Evolutionary conservation across 768 basidiomycete species (phyloP), one percentile per base, ranked within the genome.

Genomic region (Bullera alba): DNA sequence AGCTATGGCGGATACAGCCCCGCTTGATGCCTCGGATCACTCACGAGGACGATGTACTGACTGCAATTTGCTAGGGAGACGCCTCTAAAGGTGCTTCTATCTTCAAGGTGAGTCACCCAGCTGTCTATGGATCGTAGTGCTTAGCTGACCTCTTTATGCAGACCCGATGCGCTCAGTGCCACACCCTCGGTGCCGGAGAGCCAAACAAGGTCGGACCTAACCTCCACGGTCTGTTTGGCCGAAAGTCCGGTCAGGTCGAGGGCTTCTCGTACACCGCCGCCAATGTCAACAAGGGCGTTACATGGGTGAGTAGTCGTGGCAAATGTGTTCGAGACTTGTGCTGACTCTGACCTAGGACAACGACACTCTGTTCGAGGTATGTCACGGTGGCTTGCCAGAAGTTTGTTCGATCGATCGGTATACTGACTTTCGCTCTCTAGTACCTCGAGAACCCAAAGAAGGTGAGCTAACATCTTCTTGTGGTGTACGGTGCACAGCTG

Each of bases 221-320:
- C 80, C 80, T 97, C 23, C 83, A 91, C 72, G 92, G 92, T 83
- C 43, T 89, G 63, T 59, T 86, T 74, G 74, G 74, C 39, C 70
- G 74, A 54, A 68, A 74, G 73, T 84, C 88, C 27, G 93, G 93
- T 50, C 82, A 86, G 65, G 87, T 78, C 22, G 83, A 85, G 19
- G 85, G 83, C 46, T 97, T 78, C 81, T 83, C 85, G 2, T 96
- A 93, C 78, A 91, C 92, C 43, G 81, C 88, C 38, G 92, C 92
- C 63, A 96, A 96, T 76, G 77, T 95, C 50, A 91, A 85, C 80
- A 96, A 96, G 80, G 91, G 84, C 47, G 79, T 97, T 54, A 75
- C 73, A 27, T 97, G 93, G 92, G 61, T 69, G 29, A 46, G 65
- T 55, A 8, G 12, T 44, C 19, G 27, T n/a, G 10, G 12, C 19